Evolutionary conservation across 352 stramenopile genomes (phyloP).

Genomic region (Blastocystis sp.): DNA sequence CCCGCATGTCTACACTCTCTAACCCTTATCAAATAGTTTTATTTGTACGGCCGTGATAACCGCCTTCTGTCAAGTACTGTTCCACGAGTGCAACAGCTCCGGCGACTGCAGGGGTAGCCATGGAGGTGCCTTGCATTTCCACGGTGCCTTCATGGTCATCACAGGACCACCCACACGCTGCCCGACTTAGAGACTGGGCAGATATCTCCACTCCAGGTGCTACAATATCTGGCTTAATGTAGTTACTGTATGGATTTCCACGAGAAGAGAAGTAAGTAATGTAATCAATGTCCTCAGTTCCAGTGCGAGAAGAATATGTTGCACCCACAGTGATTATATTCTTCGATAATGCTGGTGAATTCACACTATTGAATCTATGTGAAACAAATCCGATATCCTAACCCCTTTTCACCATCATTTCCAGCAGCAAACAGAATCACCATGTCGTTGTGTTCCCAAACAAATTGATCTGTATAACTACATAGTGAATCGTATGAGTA

Average conservation of each 20-base stretch:
- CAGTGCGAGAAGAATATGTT: neutral
- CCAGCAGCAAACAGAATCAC: slow-evolving; percentile 6
- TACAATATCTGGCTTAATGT: slow-evolving; percentile 22
- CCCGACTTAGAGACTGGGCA: neutral
- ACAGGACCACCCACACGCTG: neutral
- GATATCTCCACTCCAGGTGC: neutral
- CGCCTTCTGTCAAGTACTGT: slow-evolving; percentile 3
- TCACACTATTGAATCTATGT: slow-evolving; percentile 11
- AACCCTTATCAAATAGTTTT: neutral
- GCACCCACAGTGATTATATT: slow-evolving; percentile 6
- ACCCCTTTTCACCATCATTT: slow-evolving; percentile 27
- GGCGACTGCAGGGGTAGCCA: neutral
- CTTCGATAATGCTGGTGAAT: neutral
- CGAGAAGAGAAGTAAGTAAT: slow-evolving; percentile 43
- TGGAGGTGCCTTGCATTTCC: neutral
- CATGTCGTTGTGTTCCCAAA: slow-evolving; percentile 44
- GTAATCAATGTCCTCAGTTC: neutral
- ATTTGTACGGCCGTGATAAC: neutral
- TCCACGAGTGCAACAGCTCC: neutral
- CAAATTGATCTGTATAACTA: neutral
- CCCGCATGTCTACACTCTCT: slow-evolving; percentile 14
- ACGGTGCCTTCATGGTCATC: neutral
- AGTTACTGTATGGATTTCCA: neutral
- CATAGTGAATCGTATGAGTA: neutral
- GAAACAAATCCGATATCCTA: neutral